Percentiles rank a stretch among this genome's conserved stretches.
phyloP scores from a whole-genome alignment of 1,284 basidiomycete species.

The Naganishia sp. region DNA sequence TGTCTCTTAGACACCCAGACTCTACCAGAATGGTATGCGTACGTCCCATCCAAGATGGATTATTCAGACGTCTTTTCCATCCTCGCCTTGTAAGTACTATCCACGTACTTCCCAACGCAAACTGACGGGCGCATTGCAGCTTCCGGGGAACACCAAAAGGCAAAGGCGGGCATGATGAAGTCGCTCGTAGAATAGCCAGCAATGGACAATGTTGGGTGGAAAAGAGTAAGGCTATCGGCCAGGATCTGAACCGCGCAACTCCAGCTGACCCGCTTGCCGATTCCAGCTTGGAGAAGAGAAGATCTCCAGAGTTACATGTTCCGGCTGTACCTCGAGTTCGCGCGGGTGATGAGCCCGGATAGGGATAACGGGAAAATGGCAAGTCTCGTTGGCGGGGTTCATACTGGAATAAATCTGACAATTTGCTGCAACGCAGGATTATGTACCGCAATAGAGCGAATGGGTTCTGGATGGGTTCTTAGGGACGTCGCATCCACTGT shows the following conservation, averaged over 20 bases:
- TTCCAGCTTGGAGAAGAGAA: slow-evolving; percentile 49
- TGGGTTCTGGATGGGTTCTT: background rate
- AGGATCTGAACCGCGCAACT: background rate
- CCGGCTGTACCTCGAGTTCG: slow-evolving; percentile 61
- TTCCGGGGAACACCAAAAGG: slow-evolving; percentile 52
- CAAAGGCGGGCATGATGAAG: slow-evolving; percentile 53
- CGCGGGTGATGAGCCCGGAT: slow-evolving; percentile 58
- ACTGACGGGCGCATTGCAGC: slow-evolving; percentile 34
- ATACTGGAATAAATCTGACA: background rate
- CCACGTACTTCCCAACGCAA: background rate
- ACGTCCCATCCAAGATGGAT: slow-evolving; percentile 55
- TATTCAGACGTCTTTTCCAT: slow-evolving; percentile 55
- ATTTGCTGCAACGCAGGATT: slow-evolving; percentile 1
- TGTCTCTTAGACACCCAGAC: slow-evolving; percentile 42
- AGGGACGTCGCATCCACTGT: background rate
- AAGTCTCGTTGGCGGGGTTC: background rate
- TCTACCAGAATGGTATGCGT: slow-evolving; percentile 55
- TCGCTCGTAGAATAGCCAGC: slow-evolving; percentile 53
- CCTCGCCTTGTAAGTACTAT: slow-evolving; percentile 50
- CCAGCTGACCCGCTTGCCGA: background rate
- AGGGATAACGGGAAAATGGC: slow-evolving; percentile 56
- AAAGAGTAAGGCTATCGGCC: slow-evolving; percentile 42
- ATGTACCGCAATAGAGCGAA: slow-evolving; percentile 9
- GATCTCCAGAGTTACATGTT: slow-evolving; percentile 55
- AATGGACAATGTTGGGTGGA: slow-evolving; percentile 57